Evolutionary conservation across 306 rosid genomes (phyloP).

Genomic region (Leucaena leucocephala): DNA sequence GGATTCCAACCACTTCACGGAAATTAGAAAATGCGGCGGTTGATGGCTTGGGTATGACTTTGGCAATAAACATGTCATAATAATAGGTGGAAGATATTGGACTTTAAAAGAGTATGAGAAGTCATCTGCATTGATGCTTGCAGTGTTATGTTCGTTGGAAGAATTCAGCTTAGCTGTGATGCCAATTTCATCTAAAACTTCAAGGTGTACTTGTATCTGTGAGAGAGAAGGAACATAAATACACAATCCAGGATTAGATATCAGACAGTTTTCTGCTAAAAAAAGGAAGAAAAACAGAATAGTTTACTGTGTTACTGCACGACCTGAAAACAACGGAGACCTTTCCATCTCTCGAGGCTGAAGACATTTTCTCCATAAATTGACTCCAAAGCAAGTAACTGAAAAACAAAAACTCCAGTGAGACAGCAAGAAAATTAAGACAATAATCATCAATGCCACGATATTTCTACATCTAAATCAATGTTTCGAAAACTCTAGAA

Average conservation of each 20-base stretch:
- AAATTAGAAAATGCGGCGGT: conserved; percentile 70
- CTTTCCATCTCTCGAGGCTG: conserved; percentile 58
- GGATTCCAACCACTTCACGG: conserved; percentile 75
- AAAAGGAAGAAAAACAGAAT: neutral
- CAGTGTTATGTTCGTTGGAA: conserved; percentile 37
- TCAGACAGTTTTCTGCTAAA: conserved; percentile 22
- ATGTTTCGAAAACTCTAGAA: neutral
- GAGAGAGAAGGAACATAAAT: neutral
- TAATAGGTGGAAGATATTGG: conserved; percentile 78
- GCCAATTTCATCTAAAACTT: conserved; percentile 55
- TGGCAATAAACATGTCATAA: conserved; percentile 80
- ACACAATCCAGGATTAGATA: conserved; percentile 1
- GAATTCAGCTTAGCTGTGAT: conserved; percentile 62
- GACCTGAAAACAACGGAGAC: conserved; percentile 74
- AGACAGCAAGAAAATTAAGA: conserved; percentile 19
- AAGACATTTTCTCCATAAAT: conserved; percentile 72
- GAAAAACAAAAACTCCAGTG: conserved; percentile 36
- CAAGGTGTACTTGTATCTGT: conserved; percentile 68
- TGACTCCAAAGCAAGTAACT: conserved; percentile 86
- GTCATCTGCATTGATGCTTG: conserved; percentile 41
- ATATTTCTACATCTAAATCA: conserved; percentile 10
- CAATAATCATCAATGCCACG: conserved; percentile 7
- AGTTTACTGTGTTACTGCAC: conserved; percentile 36
- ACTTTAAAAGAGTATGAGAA: conserved; percentile 71
- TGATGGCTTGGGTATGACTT: conserved; percentile 84